These are phyloP conservation scores for Sporisorium iseilematis-ciliati DNA, from an alignment of 1,284 basidiomycete species.

Conservation along the genomic window DNA sequence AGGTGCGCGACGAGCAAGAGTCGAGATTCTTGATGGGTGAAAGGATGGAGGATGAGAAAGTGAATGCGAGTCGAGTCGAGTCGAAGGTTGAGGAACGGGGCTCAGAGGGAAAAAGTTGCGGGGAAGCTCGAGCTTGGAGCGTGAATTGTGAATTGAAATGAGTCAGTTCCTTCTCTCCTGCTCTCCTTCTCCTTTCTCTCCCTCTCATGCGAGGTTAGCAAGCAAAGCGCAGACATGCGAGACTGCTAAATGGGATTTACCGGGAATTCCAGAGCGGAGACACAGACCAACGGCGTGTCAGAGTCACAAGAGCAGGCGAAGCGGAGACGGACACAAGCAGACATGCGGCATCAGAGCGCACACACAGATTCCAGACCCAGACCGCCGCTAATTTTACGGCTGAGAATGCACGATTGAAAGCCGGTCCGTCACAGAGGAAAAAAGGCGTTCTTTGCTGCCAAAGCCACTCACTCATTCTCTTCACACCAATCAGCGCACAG, in stretches of 20 bases:
- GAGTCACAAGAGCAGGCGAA: slow-evolving; percentile 34
- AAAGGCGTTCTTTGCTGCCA: not conserved
- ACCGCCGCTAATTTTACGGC: slow-evolving; percentile 6
- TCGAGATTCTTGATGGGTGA: not conserved
- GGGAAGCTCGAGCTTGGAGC: slow-evolving; percentile 20
- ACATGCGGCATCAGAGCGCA: slow-evolving; percentile 1
- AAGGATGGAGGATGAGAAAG: not conserved
- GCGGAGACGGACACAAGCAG: not conserved
- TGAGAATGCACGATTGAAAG: slow-evolving; percentile 6
- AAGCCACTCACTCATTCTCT: too few species aligned
- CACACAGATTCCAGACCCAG: not conserved
- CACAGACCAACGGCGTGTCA: slow-evolving; percentile 16
- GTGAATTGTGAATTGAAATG: slow-evolving; percentile 2
- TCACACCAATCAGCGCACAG: too few species aligned
- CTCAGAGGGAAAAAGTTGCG: slow-evolving; percentile 11
- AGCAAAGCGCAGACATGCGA: not conserved
- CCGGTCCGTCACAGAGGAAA: slow-evolving; percentile 8
- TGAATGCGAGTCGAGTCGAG: not conserved
- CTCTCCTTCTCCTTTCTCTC: too few species aligned
- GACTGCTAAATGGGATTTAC: not conserved
- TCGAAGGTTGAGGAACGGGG: slow-evolving; percentile 4
- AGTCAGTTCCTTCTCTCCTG: slow-evolving; percentile 7
- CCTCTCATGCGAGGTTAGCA: slow-evolving; percentile 9
- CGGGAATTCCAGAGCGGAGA: not conserved
- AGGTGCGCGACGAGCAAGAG: not conserved